These are phyloP conservation scores for Allium fistulosum DNA, from an alignment of 106 monocot species.

Conservation along the genomic window DNA sequence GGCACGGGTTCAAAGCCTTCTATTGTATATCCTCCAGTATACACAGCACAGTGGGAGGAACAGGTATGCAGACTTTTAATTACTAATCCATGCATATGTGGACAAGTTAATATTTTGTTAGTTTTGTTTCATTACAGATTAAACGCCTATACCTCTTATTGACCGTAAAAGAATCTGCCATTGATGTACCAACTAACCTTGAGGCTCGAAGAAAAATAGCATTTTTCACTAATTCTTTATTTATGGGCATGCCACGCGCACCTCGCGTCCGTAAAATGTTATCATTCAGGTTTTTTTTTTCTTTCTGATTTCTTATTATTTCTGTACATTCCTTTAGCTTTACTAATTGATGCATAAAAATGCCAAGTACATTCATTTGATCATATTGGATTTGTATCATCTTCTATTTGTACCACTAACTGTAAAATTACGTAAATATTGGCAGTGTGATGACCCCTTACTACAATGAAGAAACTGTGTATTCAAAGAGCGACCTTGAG, in stretches of 20 bases:
- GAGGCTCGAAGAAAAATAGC: constrained; percentile 90
- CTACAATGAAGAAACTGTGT: constrained; percentile 94
- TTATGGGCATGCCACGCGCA: constrained; percentile 97
- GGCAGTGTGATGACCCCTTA: constrained; percentile 98
- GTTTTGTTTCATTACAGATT: constrained; percentile 40
- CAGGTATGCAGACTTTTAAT: constrained; percentile 36
- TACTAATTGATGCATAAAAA: too few relatives aligned
- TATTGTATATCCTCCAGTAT: constrained; percentile 63
- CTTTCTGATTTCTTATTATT: too few relatives aligned
- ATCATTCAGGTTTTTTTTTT: constrained; percentile 64
- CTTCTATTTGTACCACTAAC: too few relatives aligned
- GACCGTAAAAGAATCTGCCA: constrained; percentile 95
- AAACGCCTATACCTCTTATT: constrained; percentile 79
- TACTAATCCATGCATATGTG: neutral
- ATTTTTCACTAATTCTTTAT: constrained; percentile 95
- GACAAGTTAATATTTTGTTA: neutral
- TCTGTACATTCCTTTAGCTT: too few relatives aligned
- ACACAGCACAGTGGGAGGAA: constrained; percentile 97
- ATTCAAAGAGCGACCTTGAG: constrained; percentile 91
- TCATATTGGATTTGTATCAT: too few relatives aligned
- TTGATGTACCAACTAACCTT: constrained; percentile 91
- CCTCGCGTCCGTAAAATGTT: constrained; percentile 96
- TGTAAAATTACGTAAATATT: neutral
- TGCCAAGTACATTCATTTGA: too few relatives aligned
- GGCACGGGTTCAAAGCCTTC: constrained; percentile 87